phyloP scores from a whole-genome alignment of 2,329 filamentous ascomycete species.

The Colletotrichum tofieldiae region DNA sequence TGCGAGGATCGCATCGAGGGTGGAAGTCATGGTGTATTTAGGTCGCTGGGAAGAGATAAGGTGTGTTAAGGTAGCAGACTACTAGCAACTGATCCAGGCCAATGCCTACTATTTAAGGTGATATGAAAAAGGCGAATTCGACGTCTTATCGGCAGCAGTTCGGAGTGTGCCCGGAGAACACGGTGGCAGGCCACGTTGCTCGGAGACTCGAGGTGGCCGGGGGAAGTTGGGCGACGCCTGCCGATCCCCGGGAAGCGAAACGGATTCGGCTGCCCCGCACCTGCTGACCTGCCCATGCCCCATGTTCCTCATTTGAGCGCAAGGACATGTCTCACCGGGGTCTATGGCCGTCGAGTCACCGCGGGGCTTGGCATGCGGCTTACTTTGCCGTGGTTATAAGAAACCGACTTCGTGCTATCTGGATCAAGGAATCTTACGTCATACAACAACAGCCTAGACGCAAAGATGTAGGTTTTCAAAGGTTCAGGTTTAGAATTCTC shows the following conservation, averaged over 20 bases:
- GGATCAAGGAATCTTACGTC: too few relatives aligned
- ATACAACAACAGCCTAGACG: too few relatives aligned
- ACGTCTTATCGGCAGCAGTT: background rate
- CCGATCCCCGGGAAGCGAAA: background rate
- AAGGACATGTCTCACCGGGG: background rate
- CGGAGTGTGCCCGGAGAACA: constrained; percentile 10
- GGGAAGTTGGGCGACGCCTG: background rate
- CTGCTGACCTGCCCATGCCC: background rate
- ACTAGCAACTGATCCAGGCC: background rate
- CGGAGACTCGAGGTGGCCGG: background rate
- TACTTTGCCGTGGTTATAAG: background rate
- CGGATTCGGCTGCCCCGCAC: constrained; percentile 12
- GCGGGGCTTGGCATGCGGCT: background rate
- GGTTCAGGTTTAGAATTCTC: too few relatives aligned
- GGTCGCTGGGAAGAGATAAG: background rate
- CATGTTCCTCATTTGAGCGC: background rate
- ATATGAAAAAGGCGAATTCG: background rate
- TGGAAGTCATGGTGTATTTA: background rate
- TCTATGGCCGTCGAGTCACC: background rate
- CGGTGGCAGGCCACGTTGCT: constrained; percentile 37
- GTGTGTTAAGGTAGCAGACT: background rate
- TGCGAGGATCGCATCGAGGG: constrained; percentile 48
- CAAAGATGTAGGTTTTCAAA: too few relatives aligned
- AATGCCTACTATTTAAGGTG: background rate
- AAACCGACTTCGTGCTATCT: background rate